Evolutionary conservation across 2,329 filamentous ascomycete species (phyloP), one percentile per base, ranked within the genome.

Genomic region (Orbilia ellipsospora): DNA sequence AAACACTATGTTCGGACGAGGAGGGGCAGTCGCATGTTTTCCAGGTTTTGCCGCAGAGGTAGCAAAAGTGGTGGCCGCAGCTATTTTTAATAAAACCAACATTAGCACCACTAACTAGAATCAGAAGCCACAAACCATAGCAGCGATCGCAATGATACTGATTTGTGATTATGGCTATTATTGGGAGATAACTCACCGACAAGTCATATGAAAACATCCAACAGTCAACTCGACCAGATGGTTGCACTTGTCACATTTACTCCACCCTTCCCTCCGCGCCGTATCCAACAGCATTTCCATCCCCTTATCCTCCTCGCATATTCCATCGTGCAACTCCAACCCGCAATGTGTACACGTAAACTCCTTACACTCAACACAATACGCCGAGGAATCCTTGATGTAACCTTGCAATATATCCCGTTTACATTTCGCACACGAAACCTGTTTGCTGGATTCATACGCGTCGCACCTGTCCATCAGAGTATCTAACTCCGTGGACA

Each of bases 131-230:
- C 5, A 36, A 36, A 36, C 31, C 31, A 31, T 7, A 31, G 28
- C 28, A 31, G 28, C 28, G 28, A 31, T 31, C 28, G 3, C 7
- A 31, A 31, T n/a, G n/a, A n/a, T n/a, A n/a, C n/a, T n/a, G n/a
- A n/a, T n/a, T n/a, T n/a, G n/a, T n/a, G n/a, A n/a, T n/a, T n/a
- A n/a, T n/a, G 52, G 13, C 5, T 48, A 18, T 8, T n/a, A 18
- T 48, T n/a, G 13, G 16, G 40, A 15, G 16, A 20, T 52, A 13
- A 54, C 73, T 60, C 51, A 78, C 77, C 75, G 77, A 57, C 78
- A 80, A 13, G 75, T 78, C 77, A 80, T 80, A 56, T 80, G 79
- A 57, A 79, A 78, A 52, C 79, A 80, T 12, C 79, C 79, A 20
- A 77, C 62, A 1, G 76, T 48, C 20, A 73, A 70, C 62, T 80